phyloP scores from a whole-genome alignment of 805 yeast genomes.

The Yamadazyma nakazawae region DNA sequence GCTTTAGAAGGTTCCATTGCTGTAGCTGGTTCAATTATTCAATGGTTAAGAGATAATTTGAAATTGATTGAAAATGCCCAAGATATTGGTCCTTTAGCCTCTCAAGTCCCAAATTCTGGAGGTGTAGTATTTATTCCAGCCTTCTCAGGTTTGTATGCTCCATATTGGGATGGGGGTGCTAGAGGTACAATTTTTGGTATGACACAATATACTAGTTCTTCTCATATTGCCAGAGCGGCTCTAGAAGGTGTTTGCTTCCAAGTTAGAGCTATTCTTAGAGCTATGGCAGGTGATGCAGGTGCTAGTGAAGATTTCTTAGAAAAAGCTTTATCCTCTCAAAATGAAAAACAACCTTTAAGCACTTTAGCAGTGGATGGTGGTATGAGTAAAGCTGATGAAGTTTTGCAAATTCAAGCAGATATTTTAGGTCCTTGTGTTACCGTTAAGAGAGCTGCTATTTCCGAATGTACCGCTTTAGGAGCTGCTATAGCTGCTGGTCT shows the following conservation, averaged over 20 bases:
- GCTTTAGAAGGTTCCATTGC: conserved; percentile 96
- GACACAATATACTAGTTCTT: conserved; percentile 87
- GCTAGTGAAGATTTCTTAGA: conserved; percentile 57
- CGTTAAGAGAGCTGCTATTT: conserved; percentile 73
- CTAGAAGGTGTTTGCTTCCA: conserved; percentile 94
- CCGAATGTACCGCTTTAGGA: conserved; percentile 93
- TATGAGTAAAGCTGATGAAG: conserved; percentile 85
- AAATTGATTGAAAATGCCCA: conserved; percentile 75
- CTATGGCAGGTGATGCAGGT: conserved; percentile 85
- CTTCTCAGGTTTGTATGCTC: conserved; percentile 90
- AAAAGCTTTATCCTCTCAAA: conserved; percentile 44
- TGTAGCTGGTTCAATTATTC: conserved; percentile 91
- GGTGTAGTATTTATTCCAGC: conserved; percentile 96
- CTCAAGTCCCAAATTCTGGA: conserved; percentile 74
- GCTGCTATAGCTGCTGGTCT: conserved; percentile 96
- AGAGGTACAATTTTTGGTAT: conserved; percentile 91
- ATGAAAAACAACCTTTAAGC: conserved; percentile 45
- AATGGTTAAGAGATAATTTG: conserved; percentile 91
- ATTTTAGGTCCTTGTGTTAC: conserved; percentile 83
- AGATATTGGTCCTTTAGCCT: conserved; percentile 88
- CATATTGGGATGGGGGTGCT: conserved; percentile 92
- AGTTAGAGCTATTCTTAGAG: conserved; percentile 83
- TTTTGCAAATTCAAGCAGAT: conserved; percentile 92
- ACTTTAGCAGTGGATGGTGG: conserved; percentile 88
- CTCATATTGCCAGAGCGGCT: conserved; percentile 92